phyloP scores from a whole-genome alignment of 148 eudicot species.

The Cornus florida region DNA sequence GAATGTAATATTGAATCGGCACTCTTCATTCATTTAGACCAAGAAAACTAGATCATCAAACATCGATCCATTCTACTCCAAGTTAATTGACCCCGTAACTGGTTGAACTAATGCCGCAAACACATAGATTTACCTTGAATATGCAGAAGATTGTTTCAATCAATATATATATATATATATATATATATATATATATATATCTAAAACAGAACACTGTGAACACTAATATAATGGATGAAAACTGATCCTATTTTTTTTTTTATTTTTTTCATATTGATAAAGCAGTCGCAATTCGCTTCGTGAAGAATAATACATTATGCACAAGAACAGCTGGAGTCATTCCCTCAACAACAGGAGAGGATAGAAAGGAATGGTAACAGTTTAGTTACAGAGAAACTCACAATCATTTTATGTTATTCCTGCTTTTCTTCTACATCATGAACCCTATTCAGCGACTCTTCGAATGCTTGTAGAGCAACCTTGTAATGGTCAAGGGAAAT shows the following conservation, averaged over 20 bases:
- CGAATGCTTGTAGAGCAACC: constrained; percentile 62
- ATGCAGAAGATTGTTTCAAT: not conserved
- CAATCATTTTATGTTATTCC: constrained; percentile 14
- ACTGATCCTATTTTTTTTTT: not conserved
- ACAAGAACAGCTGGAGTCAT: not conserved
- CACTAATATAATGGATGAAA: not conserved
- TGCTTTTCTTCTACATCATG: constrained; percentile 52
- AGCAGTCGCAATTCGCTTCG: not conserved
- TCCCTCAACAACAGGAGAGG: not conserved
- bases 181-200: not conserved
- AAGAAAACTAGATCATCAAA: no score
- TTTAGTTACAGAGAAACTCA: not conserved
- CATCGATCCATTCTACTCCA: no score
- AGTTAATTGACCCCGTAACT: no score
- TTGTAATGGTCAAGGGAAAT: constrained; percentile 72
- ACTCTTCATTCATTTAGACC: no score
- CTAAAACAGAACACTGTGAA: not conserved
- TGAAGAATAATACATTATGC: constrained; percentile 1
- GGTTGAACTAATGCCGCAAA: no score
- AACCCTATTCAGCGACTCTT: constrained; percentile 64
- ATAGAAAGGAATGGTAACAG: not conserved
- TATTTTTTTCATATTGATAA: not conserved
- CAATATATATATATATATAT: not conserved
- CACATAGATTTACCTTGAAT: not conserved
- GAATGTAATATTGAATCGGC: no score